Base-by-base conservation (phyloP, 2,329 filamentous ascomycete species). In the Xylaria sp. region DNA sequence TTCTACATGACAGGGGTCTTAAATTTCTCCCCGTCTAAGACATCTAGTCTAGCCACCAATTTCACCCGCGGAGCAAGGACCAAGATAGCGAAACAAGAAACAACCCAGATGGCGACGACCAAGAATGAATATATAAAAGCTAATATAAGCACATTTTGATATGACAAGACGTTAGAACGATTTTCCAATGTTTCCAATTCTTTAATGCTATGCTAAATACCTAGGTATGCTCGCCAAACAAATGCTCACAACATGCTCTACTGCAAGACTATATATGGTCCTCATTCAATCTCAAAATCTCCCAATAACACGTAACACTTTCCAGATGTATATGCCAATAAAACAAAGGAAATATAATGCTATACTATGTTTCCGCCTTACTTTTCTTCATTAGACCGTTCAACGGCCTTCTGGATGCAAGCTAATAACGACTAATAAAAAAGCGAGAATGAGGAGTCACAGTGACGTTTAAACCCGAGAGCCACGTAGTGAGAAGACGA, bases 1-100 rank as follows among this genome's bases (percentile, higher is more conserved):
- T 12, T 67, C 61, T 76, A 75, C 73, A 48, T 67, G 57, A 52
- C 71, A 75, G 66, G 72, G 70, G 68, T 74, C 39, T 69, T 71
- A 75, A 75, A 73, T 71, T 73, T 76, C 67, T 63, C 37, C 66
- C 68, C 28, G 28, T 7, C 15, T 48, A 51, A 52, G 50, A 69
- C 39, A 66, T 69, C 46, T 25, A 9, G n/a, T 52, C 13, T 20
- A 6, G n/a, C 44, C 28, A n/a, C 44, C 13, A 37, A 56, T n/a
- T 50, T 9, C n/a, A 50, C 1, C n/a, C 12, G 3, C 12, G 3
- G 9, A 50, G 18, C 20, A 25, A 12, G 12, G 3, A 10, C 20
- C 9, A 25, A 23, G 9, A 50, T 25, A 23, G 20, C 2, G 8
- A 3, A 48, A 48, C n/a, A 2, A 5, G 46, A 48, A 48, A 8